Base-by-base conservation (phyloP, 352 stramenopile genomes). In the Stephanocyclus meneghinianus region DNA sequence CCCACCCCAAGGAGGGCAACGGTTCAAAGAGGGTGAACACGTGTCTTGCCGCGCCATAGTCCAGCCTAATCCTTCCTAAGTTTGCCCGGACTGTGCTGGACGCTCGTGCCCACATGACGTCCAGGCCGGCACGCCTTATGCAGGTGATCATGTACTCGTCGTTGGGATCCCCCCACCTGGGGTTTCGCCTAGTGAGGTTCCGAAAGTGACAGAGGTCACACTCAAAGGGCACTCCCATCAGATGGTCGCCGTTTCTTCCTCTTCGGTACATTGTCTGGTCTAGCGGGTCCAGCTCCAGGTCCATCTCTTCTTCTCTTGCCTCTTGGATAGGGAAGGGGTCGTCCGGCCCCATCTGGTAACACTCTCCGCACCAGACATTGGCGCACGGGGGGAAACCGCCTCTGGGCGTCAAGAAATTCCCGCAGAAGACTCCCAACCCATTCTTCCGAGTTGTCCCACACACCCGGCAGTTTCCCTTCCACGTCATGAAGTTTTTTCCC, bases 31-130 rank as follows among this genome's bases (percentile, higher is more conserved):
- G 1, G 56, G 30, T 26, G n/a, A 65, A 13, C 16, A 30, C 15
- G 21, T 18, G 32, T 26, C 29, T n/a, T 48, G 61, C 18, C 15
- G 6, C 9, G 1, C 30, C 1, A 29, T 73, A 64, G 48, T 71
- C 65, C 26, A 35, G 1, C 2, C 26, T 53, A 9, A 74, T 13
- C 57, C 50, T 59, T 1, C 21, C 47, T 26, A 44, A 29, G 64
- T 83, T 83, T n/a, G 13, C 40, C 3, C 4, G 0, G 2, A 87
- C 81, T 8, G 81, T 89, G 1, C 45, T 60, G 0, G 74, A n/a
- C 63, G 84, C 78, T n/a, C 71, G 45, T 2, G 35, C 45, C 84
- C 81, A 90, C 30, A 90, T 81, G 1, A 45, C 73, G 30, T 87
- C 67, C n/a, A 85, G 35, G 32, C 59, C 76, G 0, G 62, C 77